Conservation (phyloP, 2,329 filamentous ascomycete species). For the Diaporthe humulicola region DNA sequence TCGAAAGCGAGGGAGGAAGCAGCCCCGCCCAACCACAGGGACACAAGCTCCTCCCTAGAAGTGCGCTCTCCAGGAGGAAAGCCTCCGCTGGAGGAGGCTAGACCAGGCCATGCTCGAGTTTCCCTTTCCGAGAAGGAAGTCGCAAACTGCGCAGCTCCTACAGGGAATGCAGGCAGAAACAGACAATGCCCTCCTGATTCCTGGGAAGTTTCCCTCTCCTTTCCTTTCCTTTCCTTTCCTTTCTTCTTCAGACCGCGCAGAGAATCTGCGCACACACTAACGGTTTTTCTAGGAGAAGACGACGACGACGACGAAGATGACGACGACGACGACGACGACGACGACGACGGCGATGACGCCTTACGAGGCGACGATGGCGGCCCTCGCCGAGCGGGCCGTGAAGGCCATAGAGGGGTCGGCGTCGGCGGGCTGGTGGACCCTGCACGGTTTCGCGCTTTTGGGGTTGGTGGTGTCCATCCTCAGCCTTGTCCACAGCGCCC, state of each 20-base stretch:
- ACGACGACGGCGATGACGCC: background rate
- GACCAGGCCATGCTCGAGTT: background rate
- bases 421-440: too few relatives aligned
- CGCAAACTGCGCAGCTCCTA: background rate
- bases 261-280: slow-evolving; percentile 2
- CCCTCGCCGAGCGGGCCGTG: too few relatives aligned
- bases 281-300: background rate
- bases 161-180: background rate
- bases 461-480: background rate
- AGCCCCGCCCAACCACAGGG: too few relatives aligned
- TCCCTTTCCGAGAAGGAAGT: background rate
- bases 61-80: background rate
- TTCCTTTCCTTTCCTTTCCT: background rate
- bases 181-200: background rate
- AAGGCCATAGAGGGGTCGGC: background rate
- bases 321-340: background rate
- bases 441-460: background rate
- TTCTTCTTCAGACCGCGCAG: background rate
- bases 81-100: background rate
- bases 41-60: too few relatives aligned
- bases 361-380: background rate
- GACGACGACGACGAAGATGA: background rate
- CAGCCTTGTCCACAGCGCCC: background rate
- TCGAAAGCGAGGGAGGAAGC: too few relatives aligned
- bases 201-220: background rate